Evolutionary conservation across 768 basidiomycete species (phyloP).

Genomic region (Mycena floridula): DNA sequence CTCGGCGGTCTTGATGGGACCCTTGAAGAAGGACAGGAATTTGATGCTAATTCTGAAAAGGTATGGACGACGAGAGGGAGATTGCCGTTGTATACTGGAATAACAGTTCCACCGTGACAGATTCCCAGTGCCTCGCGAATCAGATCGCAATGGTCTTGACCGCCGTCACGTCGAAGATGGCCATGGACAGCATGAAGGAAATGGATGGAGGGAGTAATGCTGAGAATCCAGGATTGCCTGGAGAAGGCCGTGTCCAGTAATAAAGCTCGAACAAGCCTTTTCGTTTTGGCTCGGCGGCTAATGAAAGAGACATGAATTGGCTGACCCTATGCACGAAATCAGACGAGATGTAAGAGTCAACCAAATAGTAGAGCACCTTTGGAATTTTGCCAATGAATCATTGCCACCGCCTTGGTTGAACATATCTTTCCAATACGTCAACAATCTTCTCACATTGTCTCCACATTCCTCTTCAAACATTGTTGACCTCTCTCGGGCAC

Average conservation of each 20-base stretch:
- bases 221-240: constrained; percentile 29
- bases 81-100: constrained; percentile 72
- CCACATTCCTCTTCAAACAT: too few species aligned
- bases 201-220: constrained; percentile 55
- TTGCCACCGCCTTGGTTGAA: constrained; percentile 32
- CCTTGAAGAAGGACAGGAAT: constrained; percentile 53
- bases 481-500: constrained; percentile 45
- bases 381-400: constrained; percentile 42
- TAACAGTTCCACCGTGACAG: constrained; percentile 55
- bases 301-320: constrained; percentile 72
- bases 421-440: constrained; percentile 52
- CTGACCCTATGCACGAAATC: constrained; percentile 42
- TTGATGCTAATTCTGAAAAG: constrained; percentile 51
- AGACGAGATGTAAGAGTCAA: constrained; percentile 37
- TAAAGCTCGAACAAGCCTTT: constrained; percentile 72
- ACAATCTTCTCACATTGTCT: constrained; percentile 43
- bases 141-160: constrained; percentile 25
- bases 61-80: constrained; percentile 62
- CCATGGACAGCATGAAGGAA: constrained; percentile 47
- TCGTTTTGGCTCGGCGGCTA: constrained; percentile 69
- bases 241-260: constrained; percentile 53
- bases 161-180: constrained; percentile 32
- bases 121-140: constrained; percentile 16
- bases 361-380: too few species aligned
- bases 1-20: constrained; percentile 69